Evolutionary conservation across 2,329 filamentous ascomycete species (phyloP), one percentile per base, ranked within the genome.

Genomic region (Hymenoscyphus linearis): DNA sequence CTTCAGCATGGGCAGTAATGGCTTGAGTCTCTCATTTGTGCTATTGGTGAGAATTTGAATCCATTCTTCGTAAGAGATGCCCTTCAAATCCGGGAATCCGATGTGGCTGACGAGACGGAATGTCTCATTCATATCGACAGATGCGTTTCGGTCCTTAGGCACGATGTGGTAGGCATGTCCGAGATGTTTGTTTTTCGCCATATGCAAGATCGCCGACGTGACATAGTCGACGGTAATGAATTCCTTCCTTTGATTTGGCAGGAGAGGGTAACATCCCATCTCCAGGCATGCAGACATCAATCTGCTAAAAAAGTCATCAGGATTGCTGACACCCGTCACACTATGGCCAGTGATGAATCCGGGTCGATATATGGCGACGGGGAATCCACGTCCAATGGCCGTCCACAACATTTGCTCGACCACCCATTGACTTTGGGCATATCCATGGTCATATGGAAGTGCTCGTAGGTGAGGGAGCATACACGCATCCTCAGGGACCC

Each of bases 221-320:
- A 55, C 53, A 16, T 55, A 55, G 53, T 55, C 53, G 31, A 55
- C 53, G 5, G 53, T 55, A 4, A 55, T 37, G 36, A 36, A 55
- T 25, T 55, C 53, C 10, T 36, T 35, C 36, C 53, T 55, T 31
- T 55, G 53, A 6, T 35, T 55, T 22, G 44, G 44, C n/a, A 55
- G 53, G 18, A 25, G 31, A 16, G 53, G 53, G 25, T 36, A 55
- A n/a, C 18, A 35, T 16, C 36, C 36, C 3, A 55, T 35, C 53
- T 55, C 31, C 26, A 55, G 31, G 25, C 53, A 55, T 22, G 31
- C 22, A 16, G 26, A 35, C 31, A 55, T 35, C 12, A 55, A 37
- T 36, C 53, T 35, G 53, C 31, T 36, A 4, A 55, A 36, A 31
- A 55, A 55, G 22, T 55, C 53, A 37, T 55, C 22, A 4, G 53